phyloP scores from a whole-genome alignment of 176 grass and related monocot species.

The Poa annua region DNA sequence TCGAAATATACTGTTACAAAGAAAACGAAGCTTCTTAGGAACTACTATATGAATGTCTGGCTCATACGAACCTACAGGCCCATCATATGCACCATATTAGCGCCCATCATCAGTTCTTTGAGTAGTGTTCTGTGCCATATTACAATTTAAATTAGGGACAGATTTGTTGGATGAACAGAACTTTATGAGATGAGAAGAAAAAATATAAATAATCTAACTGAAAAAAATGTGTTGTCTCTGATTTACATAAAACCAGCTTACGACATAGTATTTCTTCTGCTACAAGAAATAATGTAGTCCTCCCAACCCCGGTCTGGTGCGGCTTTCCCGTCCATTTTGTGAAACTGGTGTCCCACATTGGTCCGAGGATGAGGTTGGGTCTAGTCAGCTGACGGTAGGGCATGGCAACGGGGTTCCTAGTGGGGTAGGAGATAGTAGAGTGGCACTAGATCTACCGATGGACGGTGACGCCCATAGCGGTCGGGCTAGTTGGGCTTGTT shows the following conservation, averaged over 20 bases:
- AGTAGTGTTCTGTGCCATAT: background rate
- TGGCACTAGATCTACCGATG: too few species aligned
- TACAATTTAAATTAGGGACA: background rate
- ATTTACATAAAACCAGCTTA: background rate
- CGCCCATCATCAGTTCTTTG: background rate
- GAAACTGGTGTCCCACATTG: too few species aligned
- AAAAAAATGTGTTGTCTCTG: background rate
- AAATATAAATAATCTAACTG: background rate
- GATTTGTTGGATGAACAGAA: background rate
- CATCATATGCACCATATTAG: background rate
- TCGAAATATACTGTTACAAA: background rate
- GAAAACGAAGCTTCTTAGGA: background rate
- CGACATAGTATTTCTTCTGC: background rate
- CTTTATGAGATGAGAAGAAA: background rate
- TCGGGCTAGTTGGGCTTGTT: too few species aligned
- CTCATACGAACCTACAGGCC: background rate
- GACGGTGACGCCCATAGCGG: too few species aligned
- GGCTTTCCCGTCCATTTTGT: too few species aligned
- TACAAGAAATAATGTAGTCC: too few species aligned
- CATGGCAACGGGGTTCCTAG: too few species aligned
- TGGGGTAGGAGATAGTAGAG: too few species aligned
- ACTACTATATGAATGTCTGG: background rate
- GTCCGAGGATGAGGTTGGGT: too few species aligned
- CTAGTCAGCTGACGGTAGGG: too few species aligned
- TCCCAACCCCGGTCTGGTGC: too few species aligned